Conservation (phyloP, 2,329 filamentous ascomycete species). For the Orbilia javanica region DNA sequence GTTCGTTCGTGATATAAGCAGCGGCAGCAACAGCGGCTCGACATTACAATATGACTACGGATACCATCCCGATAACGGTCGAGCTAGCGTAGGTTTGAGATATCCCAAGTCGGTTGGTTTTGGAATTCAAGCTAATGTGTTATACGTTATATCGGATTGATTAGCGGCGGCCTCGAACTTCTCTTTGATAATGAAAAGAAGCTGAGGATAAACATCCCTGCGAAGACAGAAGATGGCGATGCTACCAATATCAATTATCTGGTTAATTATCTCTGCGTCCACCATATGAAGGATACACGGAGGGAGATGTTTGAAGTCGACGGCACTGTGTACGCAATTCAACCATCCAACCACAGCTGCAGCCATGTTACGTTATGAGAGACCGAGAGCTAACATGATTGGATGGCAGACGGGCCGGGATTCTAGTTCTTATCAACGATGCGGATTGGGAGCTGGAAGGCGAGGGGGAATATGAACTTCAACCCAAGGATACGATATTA, state of each 20-base stretch:
- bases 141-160: neutral
- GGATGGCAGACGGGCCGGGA: conserved; percentile 82
- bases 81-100: conserved; percentile 68
- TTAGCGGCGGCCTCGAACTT: conserved; percentile 90
- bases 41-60: conserved; percentile 20
- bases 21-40: too few species aligned
- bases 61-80: conserved; percentile 41
- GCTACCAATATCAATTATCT: conserved; percentile 80
- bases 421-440: conserved; percentile 96
- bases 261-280: conserved; percentile 81
- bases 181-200: conserved; percentile 87
- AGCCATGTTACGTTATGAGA: conserved; percentile 1
- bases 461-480: conserved; percentile 88
- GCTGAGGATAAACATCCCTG: conserved; percentile 78
- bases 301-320: conserved; percentile 92
- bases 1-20: neutral
- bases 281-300: conserved; percentile 85
- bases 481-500: conserved; percentile 85
- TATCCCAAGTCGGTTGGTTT: neutral
- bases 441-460: conserved; percentile 98
- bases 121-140: neutral
- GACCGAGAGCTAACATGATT: neutral
- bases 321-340: conserved; percentile 85
- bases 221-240: conserved; percentile 68
- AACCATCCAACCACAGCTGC: neutral